Evolutionary conservation across 176 grass and related monocot species (phyloP), one percentile per base, ranked within the genome.

Genomic region (Themeda triandra): DNA sequence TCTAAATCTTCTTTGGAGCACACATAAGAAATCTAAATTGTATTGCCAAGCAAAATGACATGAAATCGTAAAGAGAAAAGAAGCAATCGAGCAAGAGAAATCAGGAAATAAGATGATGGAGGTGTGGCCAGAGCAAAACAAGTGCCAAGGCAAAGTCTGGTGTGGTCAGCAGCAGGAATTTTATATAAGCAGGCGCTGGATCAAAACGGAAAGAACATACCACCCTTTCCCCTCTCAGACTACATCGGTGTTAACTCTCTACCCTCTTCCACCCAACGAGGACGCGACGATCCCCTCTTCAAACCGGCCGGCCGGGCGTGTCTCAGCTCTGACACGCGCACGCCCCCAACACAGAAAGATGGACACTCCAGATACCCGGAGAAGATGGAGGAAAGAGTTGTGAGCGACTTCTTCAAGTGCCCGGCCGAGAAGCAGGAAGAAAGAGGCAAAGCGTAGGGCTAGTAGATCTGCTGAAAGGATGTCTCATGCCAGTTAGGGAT

Each of bases 391-490:
- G 83, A 86, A 86, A 87, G 74, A 78, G 46, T 46, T 0, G 21
- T 8, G 59, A 8, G 27, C 27, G 27, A 18, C 30, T 77, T 25
- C 79, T 69, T 41, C 64, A 56, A 56, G 65, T 56, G 32, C 65
- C 81, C 69, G 69, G 39, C 39, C 39, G 81, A 83, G 81, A 83
- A 83, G 81, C 27, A 67, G 89, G 80, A 87, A 80, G 89, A 84
- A 87, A 91, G 76, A 75, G 63, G 80, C 24, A 76, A 90, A 70
- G 85, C 41, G 60, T 87, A 87, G 80, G 69, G 46, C 66, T 87
- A 45, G 88, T 91, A 91, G 89, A 91, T 87, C 85, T 75, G 39
- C 19, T 19, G 89, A 87, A 75, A 63, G 59, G 85, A 84, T 79
- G 62, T 63, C 48, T 39, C 80, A 54, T 90, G 72, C 84, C 37